Conservation (phyloP, 2,329 filamentous ascomycete genomes). For the Ophiostoma pallidulum region DNA sequence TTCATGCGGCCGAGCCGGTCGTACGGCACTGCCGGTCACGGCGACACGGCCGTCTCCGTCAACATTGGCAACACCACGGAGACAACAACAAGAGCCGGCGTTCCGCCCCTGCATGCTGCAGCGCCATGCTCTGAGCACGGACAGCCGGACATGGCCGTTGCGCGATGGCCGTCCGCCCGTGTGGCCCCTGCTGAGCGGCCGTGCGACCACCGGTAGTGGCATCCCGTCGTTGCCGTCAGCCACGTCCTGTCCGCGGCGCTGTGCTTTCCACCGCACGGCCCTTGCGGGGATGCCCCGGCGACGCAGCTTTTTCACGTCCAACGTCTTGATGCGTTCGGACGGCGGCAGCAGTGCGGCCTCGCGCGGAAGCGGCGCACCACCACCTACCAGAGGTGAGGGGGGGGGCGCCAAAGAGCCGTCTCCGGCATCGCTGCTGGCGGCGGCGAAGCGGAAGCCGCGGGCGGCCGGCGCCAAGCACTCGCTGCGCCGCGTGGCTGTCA, state of each 20-base stretch:
- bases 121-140: background rate
- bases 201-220: too few species aligned
- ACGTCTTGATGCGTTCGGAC: slow-evolving; percentile 41
- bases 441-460: slow-evolving; percentile 17
- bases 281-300: slow-evolving; percentile 39
- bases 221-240: too few species aligned
- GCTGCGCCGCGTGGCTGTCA: slow-evolving; percentile 73
- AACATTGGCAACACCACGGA: too few species aligned
- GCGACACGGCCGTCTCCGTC: too few species aligned
- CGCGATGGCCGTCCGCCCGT: background rate
- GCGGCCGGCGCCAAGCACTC: slow-evolving; percentile 46
- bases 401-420: too few species aligned
- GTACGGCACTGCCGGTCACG: too few species aligned
- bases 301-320: slow-evolving; percentile 58
- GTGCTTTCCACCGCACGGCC: slow-evolving; percentile 32
- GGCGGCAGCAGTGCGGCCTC: background rate
- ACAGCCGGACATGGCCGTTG: background rate
- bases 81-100: too few species aligned
- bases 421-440: too few species aligned
- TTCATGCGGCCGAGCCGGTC: too few species aligned
- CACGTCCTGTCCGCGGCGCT: background rate
- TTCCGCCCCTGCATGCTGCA: background rate
- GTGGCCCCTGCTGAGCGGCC: too few species aligned
- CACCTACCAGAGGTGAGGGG: too few species aligned
- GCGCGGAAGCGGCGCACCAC: slow-evolving; percentile 10